Evolutionary conservation across 495 filamentous ascomycete genomes (phyloP).

Genomic region (Choiromyces venosus): DNA sequence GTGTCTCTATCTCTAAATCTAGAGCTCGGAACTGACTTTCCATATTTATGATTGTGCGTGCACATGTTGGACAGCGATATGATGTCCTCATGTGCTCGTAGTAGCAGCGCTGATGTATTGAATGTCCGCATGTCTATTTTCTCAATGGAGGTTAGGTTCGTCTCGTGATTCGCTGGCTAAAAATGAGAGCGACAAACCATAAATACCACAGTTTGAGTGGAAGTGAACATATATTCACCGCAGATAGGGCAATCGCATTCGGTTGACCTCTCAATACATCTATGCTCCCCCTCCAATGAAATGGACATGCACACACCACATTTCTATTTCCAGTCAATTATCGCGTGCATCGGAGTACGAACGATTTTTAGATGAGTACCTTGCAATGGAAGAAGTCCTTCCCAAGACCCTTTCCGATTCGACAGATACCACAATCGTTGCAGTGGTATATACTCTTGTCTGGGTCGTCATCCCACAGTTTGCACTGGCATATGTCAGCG

Average conservation of each 20-base stretch:
- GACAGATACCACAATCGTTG: conserved; percentile 90
- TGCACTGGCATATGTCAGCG: conserved; percentile 58
- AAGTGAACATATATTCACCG: conserved; percentile 96
- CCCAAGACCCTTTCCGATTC: conserved; percentile 82
- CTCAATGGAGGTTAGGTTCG: conserved; percentile 1
- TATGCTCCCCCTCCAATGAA: conserved; percentile 70
- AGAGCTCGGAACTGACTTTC: conserved; percentile 87
- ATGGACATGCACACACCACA: conserved; percentile 90
- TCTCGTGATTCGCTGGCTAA: neutral
- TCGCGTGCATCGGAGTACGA: conserved; percentile 10
- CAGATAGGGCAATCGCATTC: conserved; percentile 99
- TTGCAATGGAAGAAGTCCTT: conserved; percentile 99
- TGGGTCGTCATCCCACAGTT: conserved; percentile 91
- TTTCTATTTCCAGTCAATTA: conserved; percentile 52
- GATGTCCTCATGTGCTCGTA: conserved; percentile 75
- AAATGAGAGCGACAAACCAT: conserved; percentile 49
- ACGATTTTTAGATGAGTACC: conserved; percentile 49
- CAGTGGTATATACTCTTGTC: conserved; percentile 96
- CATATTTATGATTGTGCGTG: conserved; percentile 91
- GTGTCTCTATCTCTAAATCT: conserved; percentile 73
- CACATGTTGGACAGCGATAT: conserved; percentile 93
- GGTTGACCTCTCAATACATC: conserved; percentile 87
- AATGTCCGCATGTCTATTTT: conserved; percentile 73
- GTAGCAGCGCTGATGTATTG: conserved; percentile 85
- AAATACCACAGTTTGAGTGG: conserved; percentile 78